Evolutionary conservation across 1,284 basidiomycete genomes (phyloP).

Genomic region (Apiotrichum veenhuisii): DNA sequence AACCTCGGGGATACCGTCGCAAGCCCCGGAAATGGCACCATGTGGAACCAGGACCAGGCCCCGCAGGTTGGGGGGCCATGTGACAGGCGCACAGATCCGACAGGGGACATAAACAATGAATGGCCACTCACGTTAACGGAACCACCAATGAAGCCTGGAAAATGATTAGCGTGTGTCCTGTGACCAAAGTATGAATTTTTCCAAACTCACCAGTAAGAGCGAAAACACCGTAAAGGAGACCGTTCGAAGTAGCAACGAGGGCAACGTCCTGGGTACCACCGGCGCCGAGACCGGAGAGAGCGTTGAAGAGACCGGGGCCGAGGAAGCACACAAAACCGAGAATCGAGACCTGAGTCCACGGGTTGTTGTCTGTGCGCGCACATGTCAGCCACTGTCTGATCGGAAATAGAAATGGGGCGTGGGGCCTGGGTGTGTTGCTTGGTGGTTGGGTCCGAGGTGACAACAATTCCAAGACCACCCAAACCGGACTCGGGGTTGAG

Average conservation of each 20-base stretch:
- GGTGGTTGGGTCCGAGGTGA: too few relatives aligned
- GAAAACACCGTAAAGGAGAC: conserved; percentile 54
- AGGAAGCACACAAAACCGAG: conserved; percentile 53
- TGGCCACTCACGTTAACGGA: conserved; percentile 44
- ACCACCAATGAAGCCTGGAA: conserved; percentile 12
- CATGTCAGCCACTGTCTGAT: conserved; percentile 6
- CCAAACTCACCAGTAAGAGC: conserved; percentile 51
- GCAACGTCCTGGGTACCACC: conserved; percentile 52
- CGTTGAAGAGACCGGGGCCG: conserved; percentile 56
- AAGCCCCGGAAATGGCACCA: too few relatives aligned
- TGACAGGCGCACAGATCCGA: too few relatives aligned
- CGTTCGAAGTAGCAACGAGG: conserved; percentile 49
- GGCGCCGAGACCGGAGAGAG: conserved; percentile 54
- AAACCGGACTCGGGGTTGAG: too few relatives aligned
- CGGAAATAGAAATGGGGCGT: too few relatives aligned
- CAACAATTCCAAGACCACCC: too few relatives aligned
- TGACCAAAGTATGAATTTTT: too few relatives aligned
- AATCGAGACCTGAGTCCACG: conserved; percentile 52
- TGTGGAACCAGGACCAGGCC: too few relatives aligned
- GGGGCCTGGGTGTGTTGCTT: too few relatives aligned
- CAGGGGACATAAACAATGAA: not conserved
- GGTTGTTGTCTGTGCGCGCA: conserved; percentile 48
- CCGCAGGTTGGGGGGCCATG: too few relatives aligned
- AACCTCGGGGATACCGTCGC: too few relatives aligned
- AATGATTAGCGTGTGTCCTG: not conserved